Evolutionary conservation across 805 yeast species (phyloP).

Genomic region (Vanderwaltozyma tropicalis): DNA sequence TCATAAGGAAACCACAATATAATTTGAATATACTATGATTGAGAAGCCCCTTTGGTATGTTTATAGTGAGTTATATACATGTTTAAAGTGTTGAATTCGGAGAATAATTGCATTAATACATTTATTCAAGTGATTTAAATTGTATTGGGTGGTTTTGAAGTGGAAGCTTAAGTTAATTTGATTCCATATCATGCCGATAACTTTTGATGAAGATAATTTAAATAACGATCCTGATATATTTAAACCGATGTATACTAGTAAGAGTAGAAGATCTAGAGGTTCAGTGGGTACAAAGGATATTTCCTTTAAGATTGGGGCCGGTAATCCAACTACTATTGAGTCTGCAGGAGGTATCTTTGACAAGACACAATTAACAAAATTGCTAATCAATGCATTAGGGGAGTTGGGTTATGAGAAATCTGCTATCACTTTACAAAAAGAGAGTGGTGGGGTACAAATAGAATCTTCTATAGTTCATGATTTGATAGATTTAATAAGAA

Average conservation of each 20-base stretch:
- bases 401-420: conserved; percentile 39
- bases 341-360: conserved; percentile 12
- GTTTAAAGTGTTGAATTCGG: too few relatives aligned
- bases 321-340: background rate
- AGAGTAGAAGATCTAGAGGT: conserved; percentile 2
- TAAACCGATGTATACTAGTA: conserved; percentile 1
- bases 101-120: too few relatives aligned
- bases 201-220: background rate
- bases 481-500: conserved; percentile 31
- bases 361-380: conserved; percentile 34
- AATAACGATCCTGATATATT: background rate
- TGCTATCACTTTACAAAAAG: conserved; percentile 32
- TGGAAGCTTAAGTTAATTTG: too few relatives aligned
- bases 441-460: conserved; percentile 31
- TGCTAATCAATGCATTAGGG: conserved; percentile 39
- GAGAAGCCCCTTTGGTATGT: too few relatives aligned
- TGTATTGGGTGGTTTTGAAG: too few relatives aligned
- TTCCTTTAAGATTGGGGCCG: background rate
- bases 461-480: conserved; percentile 35
- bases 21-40: too few relatives aligned
- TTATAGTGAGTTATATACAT: too few relatives aligned
- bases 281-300: background rate
- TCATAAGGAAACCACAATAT: too few relatives aligned
- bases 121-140: too few relatives aligned
- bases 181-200: background rate